These are phyloP conservation scores for Iberis amara DNA, from an alignment of 441 rosid species.

Conservation along the genomic window DNA sequence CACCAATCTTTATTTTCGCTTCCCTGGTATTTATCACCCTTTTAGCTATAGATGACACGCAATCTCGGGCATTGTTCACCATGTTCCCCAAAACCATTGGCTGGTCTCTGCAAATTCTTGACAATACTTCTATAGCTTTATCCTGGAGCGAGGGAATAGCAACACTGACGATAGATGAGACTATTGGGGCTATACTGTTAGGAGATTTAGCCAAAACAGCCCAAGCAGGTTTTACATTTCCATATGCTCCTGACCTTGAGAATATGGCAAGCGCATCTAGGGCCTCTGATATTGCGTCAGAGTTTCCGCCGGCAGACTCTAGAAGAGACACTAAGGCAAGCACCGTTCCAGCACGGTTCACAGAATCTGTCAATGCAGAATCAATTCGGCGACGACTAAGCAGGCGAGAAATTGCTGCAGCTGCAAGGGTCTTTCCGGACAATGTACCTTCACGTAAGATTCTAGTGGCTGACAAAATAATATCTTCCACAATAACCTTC, in stretches of 20 bases:
- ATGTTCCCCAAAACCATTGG: conserved; percentile 76
- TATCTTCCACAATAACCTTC: conserved; percentile 69
- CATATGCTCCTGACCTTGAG: conserved; percentile 62
- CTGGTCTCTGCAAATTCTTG: conserved; percentile 85
- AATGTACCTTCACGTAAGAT: conserved; percentile 87
- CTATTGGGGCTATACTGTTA: conserved; percentile 73
- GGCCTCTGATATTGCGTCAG: conserved; percentile 77
- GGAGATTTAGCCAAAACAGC: conserved; percentile 84
- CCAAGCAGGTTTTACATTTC: conserved; percentile 86
- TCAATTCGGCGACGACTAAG: conserved; percentile 70
- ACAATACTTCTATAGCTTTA: conserved; percentile 86
- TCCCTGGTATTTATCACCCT: conserved; percentile 65
- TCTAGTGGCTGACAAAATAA: conserved; percentile 87
- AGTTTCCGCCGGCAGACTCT: conserved; percentile 65
- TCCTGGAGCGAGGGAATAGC: conserved; percentile 82
- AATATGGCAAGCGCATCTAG: conserved; percentile 91
- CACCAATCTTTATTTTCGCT: conserved; percentile 83
- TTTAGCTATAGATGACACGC: conserved; percentile 61
- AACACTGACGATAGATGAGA: conserved; percentile 70
- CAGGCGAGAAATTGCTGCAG: conserved; percentile 93
- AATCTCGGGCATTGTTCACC: conserved; percentile 57
- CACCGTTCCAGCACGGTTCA: conserved; percentile 88
- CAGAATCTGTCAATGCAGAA: conserved; percentile 70
- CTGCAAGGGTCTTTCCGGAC: conserved; percentile 91
- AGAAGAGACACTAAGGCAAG: conserved; percentile 92